Evolutionary conservation across 208 protist species (phyloP).

Genomic region (Wallacemonas rigidus): DNA sequence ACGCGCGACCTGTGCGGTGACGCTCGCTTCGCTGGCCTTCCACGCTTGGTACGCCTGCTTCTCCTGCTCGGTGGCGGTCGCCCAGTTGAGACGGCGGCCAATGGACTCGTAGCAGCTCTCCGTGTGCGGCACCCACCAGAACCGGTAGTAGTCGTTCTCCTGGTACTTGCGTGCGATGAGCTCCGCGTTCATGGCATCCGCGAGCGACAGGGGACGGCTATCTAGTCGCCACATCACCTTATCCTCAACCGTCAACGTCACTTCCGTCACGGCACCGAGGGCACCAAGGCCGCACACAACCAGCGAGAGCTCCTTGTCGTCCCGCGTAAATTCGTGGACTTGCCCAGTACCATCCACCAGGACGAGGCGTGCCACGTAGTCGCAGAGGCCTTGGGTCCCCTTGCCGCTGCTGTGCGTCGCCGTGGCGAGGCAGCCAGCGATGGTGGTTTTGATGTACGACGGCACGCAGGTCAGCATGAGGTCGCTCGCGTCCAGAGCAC

Average conservation of each 20-base stretch:
- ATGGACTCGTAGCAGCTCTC: constrained; percentile 73
- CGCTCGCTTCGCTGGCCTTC: constrained; percentile 17
- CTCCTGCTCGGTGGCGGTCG: not conserved
- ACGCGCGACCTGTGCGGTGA: constrained; percentile 17
- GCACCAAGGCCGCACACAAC: constrained; percentile 68
- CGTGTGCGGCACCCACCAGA: constrained; percentile 85
- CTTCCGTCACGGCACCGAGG: constrained; percentile 64
- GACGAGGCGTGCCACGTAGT: constrained; percentile 47
- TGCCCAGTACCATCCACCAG: constrained; percentile 57
- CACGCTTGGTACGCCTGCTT: constrained; percentile 23
- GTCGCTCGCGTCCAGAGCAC: constrained; percentile 34
- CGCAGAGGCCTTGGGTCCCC: constrained; percentile 40
- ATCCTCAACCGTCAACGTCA: constrained; percentile 57
- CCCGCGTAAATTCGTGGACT: constrained; percentile 21
- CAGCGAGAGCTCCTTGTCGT: constrained; percentile 37
- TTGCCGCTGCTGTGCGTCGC: constrained; percentile 73
- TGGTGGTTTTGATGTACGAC: constrained; percentile 59
- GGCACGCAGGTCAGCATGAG: constrained; percentile 77
- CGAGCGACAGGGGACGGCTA: constrained; percentile 48
- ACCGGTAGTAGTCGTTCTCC: constrained; percentile 62
- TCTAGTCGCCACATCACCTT: constrained; percentile 45
- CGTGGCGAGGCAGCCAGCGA: constrained; percentile 63
- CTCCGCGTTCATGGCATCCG: constrained; percentile 31
- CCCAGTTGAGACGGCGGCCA: constrained; percentile 31
- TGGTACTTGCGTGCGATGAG: constrained; percentile 35